Percentiles rank a stretch among this genome's conserved stretches.
These are phyloP conservation scores for Saccharomyces jurei DNA, from an alignment of 805 yeast species.

Conservation along the genomic window DNA sequence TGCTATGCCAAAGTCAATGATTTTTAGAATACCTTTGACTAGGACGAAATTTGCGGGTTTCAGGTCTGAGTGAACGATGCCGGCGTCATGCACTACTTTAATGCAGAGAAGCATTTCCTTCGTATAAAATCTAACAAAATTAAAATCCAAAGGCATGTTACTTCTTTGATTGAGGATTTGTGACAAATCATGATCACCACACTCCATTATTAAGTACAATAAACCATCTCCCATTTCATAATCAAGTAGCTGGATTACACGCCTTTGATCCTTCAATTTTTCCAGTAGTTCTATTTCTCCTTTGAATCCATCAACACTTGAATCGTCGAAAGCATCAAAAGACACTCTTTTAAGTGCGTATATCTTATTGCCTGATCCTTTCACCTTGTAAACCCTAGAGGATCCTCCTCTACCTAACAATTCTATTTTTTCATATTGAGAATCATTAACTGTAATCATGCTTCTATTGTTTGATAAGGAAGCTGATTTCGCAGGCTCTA, in stretches of 20 bases:
- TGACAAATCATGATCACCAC: slow-evolving; percentile 87
- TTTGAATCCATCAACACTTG: slow-evolving; percentile 69
- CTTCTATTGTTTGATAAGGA: slow-evolving; percentile 3
- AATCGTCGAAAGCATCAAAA: slow-evolving; percentile 72
- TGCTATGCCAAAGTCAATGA: slow-evolving; percentile 95
- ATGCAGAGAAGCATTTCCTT: slow-evolving; percentile 76
- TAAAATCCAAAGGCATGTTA: slow-evolving; percentile 48
- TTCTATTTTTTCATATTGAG: slow-evolving; percentile 65
- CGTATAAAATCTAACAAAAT: slow-evolving; percentile 73
- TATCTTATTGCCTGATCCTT: slow-evolving; percentile 43
- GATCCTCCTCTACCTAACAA: slow-evolving; percentile 87
- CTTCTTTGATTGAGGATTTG: slow-evolving; percentile 59
- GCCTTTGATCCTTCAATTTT: slow-evolving; percentile 47
- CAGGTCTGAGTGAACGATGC: slow-evolving; percentile 76
- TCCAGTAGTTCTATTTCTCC: slow-evolving; percentile 78
- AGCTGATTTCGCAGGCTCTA: slow-evolving; percentile 3
- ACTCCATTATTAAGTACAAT: slow-evolving; percentile 78
- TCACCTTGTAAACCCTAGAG: slow-evolving; percentile 80
- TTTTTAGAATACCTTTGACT: slow-evolving; percentile 75
- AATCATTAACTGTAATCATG: slow-evolving; percentile 44
- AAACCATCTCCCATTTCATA: slow-evolving; percentile 58
- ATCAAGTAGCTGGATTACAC: slow-evolving; percentile 76
- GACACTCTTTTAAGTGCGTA: slow-evolving; percentile 78
- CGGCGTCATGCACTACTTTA: slow-evolving; percentile 77
- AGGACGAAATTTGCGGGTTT: slow-evolving; percentile 67